These are phyloP conservation scores for Quercus variabilis DNA, from an alignment of 306 rosid genomes.

Conservation along the genomic window DNA sequence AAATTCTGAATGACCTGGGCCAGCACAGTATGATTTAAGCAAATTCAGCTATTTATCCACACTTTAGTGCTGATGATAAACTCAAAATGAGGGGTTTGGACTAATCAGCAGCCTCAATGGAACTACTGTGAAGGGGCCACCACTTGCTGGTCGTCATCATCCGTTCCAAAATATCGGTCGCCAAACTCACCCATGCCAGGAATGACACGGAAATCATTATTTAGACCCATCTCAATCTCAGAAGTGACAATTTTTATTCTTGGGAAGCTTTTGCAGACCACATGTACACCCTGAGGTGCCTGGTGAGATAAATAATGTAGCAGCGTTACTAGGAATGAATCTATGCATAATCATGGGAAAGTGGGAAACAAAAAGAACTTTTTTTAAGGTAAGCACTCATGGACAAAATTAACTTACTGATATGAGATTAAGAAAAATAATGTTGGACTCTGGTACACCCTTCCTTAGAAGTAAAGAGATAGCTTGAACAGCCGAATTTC, in stretches of 20 bases:
- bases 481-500: conserved; percentile 94
- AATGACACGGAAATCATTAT: conserved; percentile 76
- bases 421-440: conserved; percentile 94
- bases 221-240: conserved; percentile 84
- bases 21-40: conserved; percentile 21
- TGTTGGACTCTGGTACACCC: conserved; percentile 97
- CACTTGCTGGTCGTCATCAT: conserved; percentile 65
- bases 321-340: background rate
- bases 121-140: conserved; percentile 40
- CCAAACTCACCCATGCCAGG: conserved; percentile 99
- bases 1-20: conserved; percentile 20
- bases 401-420: conserved; percentile 56
- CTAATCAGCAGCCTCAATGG: conserved; percentile 9
- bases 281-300: conserved; percentile 97
- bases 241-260: conserved; percentile 94
- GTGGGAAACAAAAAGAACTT: background rate
- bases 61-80: conserved; percentile 14
- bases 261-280: conserved; percentile 90
- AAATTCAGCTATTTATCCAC: conserved; percentile 24
- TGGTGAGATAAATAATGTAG: conserved; percentile 26
- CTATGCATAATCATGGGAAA: conserved; percentile 7
- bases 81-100: conserved; percentile 23
- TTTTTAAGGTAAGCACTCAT: background rate
- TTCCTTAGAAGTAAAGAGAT: conserved; percentile 71
- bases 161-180: conserved; percentile 96